phyloP scores from a whole-genome alignment of 169 alveolate genomes.

The Cryptosporidium ubiquitum region DNA sequence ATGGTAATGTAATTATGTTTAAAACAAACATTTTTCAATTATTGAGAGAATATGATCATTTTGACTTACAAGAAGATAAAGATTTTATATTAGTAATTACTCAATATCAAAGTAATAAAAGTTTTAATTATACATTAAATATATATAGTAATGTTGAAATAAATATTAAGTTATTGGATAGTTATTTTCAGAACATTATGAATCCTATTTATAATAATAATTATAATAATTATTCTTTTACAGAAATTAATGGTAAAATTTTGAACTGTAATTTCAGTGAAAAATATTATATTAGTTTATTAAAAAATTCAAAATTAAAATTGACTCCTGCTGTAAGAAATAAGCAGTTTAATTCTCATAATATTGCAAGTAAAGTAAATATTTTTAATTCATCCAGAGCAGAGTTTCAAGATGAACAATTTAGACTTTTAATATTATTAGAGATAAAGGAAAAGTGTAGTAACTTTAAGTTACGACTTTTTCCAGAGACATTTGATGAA shows the following conservation, averaged over 20 bases:
- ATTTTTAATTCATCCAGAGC: not conserved
- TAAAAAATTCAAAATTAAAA: not conserved
- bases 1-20: constrained; percentile 36
- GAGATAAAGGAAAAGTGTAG: constrained; percentile 37
- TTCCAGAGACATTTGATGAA: constrained; percentile 22
- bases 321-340: not conserved
- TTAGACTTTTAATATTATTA: constrained; percentile 14
- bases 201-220: not conserved
- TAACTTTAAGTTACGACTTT: not conserved
- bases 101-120: constrained; percentile 34
- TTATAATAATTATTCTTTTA: not conserved
- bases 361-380: not conserved
- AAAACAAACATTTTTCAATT: constrained; percentile 23
- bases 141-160: constrained; percentile 47
- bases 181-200: not conserved
- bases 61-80: constrained; percentile 5
- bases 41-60: constrained; percentile 12
- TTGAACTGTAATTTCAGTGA: constrained; percentile 17
- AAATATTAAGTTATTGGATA: constrained; percentile 1
- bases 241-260: constrained; percentile 36
- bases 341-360: not conserved
- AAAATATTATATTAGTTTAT: constrained; percentile 4
- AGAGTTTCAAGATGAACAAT: not conserved
- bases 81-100: constrained; percentile 42
- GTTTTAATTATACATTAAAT: constrained; percentile 36